These are phyloP conservation scores for Trichoderma brevicompactum DNA, from an alignment of 2,329 filamentous ascomycete genomes.

Conservation along the genomic window DNA sequence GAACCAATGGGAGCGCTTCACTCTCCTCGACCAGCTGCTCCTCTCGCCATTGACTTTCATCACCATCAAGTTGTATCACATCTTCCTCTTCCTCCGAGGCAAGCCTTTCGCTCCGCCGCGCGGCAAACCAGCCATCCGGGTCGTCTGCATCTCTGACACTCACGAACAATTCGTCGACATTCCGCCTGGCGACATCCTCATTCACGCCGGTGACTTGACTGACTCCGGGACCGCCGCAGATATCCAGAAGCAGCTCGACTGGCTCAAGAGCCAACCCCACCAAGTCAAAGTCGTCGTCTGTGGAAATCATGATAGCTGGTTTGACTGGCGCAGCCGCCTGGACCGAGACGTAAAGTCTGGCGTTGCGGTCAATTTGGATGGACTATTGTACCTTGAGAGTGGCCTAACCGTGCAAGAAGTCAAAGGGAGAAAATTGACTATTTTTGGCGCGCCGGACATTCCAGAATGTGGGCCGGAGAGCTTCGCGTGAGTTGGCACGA, in stretches of 20 bases:
- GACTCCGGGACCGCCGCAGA: conserved; percentile 71
- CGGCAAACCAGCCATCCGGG: conserved; percentile 63
- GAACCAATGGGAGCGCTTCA: conserved; percentile 54
- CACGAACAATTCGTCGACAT: conserved; percentile 68
- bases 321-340: conserved; percentile 68
- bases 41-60: conserved; percentile 69
- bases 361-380: conserved; percentile 66
- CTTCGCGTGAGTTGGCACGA: conserved; percentile 56
- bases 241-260: conserved; percentile 83
- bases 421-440: conserved; percentile 54
- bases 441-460: conserved; percentile 84
- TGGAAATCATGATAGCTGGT: conserved; percentile 89
- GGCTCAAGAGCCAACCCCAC: conserved; percentile 76
- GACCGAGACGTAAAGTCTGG: conserved; percentile 58
- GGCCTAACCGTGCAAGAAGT: conserved; percentile 67
- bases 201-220: conserved; percentile 87
- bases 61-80: conserved; percentile 64
- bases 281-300: conserved; percentile 79
- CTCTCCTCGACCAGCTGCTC: conserved; percentile 65
- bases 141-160: conserved; percentile 91
- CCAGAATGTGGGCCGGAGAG: conserved; percentile 72
- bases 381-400: conserved; percentile 77
- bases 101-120: conserved; percentile 62
- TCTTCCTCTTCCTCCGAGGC: conserved; percentile 71
- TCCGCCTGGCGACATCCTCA: conserved; percentile 79